Percentiles rank a stretch among this genome's conserved stretches.
phyloP scores from a whole-genome alignment of 2,329 filamentous ascomycete genomes.

The Teratosphaeria epicoccoides region DNA sequence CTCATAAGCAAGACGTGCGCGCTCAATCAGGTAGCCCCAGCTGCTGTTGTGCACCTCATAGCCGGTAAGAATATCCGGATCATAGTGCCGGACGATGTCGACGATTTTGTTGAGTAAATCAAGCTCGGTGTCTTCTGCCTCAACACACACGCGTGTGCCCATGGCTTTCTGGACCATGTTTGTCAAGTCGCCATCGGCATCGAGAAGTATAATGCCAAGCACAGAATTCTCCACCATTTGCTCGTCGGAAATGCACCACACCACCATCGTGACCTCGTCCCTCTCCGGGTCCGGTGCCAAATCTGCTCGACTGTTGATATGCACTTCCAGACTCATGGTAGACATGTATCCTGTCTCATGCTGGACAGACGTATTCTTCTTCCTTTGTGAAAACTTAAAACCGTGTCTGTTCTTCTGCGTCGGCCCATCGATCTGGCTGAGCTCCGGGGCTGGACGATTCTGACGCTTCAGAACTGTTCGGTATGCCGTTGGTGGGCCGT shows the following conservation, averaged over 20 bases:
- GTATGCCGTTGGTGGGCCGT: constrained; percentile 19
- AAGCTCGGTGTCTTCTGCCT: constrained; percentile 68
- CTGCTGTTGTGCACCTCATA: constrained; percentile 90
- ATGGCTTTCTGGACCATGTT: constrained; percentile 53
- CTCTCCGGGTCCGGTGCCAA: constrained; percentile 81
- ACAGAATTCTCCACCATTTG: constrained; percentile 56
- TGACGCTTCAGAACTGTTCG: constrained; percentile 17
- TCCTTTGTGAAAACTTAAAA: constrained; percentile 75
- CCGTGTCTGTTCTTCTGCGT: constrained; percentile 74
- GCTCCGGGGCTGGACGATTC: constrained; percentile 24
- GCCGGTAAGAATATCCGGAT: constrained; percentile 87
- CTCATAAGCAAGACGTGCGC: constrained; percentile 75
- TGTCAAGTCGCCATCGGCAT: constrained; percentile 41
- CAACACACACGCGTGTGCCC: constrained; percentile 47
- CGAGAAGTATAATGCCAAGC: constrained; percentile 61
- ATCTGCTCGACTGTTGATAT: constrained; percentile 74
- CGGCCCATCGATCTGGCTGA: constrained; percentile 81
- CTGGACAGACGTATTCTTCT: constrained; percentile 62
- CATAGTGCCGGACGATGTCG: constrained; percentile 69
- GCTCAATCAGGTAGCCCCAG: constrained; percentile 92
- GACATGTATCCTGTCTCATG: constrained; percentile 93
- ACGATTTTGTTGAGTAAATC: constrained; percentile 79
- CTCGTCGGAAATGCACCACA: constrained; percentile 60
- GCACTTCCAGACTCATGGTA: constrained; percentile 85
- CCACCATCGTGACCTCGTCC: constrained; percentile 78